Base-by-base conservation (phyloP, 306 rosid species). In the Rosa lucieae region DNA sequence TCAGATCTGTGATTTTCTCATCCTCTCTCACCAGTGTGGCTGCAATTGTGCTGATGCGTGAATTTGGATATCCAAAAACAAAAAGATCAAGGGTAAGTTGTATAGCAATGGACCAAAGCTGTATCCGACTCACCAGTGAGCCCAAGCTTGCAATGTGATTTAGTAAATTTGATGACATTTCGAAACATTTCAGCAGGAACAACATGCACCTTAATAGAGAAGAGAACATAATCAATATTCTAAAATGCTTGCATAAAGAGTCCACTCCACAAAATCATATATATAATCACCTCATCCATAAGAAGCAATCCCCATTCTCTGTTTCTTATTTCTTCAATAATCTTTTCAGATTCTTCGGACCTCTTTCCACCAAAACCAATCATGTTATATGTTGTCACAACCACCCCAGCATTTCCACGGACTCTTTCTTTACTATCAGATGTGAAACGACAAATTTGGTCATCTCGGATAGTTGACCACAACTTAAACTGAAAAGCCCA, bases 81-180 rank as follows among this genome's bases (percentile, higher is more conserved):
- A 82, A 75, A 81, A 68, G 69, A 43, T 78, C 80, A 53, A 72
- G 23, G 12, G 1, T 59, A 82, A 46, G 29, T 26, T 26, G 70
- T 59, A 63, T 61, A 40, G 44, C 35, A 35, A 46, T 49, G 61
- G 62, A 26, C 29, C 29, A 26, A 86, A 74, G n/a, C 53, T 52
- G 59, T 56, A 51, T 73, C 58, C 3, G 5, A 71, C 81, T 79
- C 82, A 92, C 97, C 97, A 2, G 99, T 92, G 70, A 94, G 97
- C 82, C 99, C 99, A 82, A 94, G 99, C 86, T 94, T 94, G 90
- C 99, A 94, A 84, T 94, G 97, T 78, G 99, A 94, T 83, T 94
- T 94, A 67, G 97, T 92, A 78, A 89, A 92, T 87, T 6, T 20
- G 69, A 94, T 92, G 83, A 94, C 99, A 87, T 94, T 92, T 15